Base-by-base conservation (phyloP, 2,329 filamentous ascomycete species). In the Intubia oerlemansii region DNA sequence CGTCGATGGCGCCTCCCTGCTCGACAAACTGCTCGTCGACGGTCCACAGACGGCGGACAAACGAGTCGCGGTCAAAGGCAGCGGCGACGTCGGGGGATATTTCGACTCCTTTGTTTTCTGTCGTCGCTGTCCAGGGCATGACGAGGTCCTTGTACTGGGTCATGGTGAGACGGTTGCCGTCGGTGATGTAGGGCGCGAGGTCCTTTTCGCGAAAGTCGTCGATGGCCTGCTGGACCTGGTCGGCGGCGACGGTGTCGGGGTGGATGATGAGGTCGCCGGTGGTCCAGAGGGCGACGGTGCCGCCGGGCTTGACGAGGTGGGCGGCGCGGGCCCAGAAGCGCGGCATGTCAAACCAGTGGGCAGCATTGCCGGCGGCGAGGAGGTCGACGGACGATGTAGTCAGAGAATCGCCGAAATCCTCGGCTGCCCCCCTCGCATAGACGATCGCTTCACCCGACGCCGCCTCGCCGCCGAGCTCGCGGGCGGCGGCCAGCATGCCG, bases 281-380 rank as follows among this genome's bases (percentile, higher is more conserved):
- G 1, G 45, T 45, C 59, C 60, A 68, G 2, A 69, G 31, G 1
- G 60, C 61, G 0, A 68, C 54, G 4, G 52, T 65, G 14, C 63
- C 64, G n/a, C 56, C 56, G 0, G 60, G 57, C 34, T 51, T 55
- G 6, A 69, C 44, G 1, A 58, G 43, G 10, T 45, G 44, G 1
- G 54, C 55, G 0, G 60, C 62, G 0, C 45, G 43, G 3, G 35
- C 27, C 53, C 59, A 68, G 44, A 68, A 67, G 0, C 31, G 30
- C 0, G 46, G 36, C 51, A 66, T 54, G 36, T 68, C 51, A 44
- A 69, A 66, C 64, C 64, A 69, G 41, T 69, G 65, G 0, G 59
- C 59, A 1, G 59, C 54, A 4, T 50, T 60, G 0, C 56, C 56
- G 7, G 54, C 53, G 0, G 51, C 56, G 35, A 65, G 47, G n/a